These are phyloP conservation scores for Tulasnella sp. DNA, from an alignment of 768 basidiomycete genomes.

Conservation along the genomic window DNA sequence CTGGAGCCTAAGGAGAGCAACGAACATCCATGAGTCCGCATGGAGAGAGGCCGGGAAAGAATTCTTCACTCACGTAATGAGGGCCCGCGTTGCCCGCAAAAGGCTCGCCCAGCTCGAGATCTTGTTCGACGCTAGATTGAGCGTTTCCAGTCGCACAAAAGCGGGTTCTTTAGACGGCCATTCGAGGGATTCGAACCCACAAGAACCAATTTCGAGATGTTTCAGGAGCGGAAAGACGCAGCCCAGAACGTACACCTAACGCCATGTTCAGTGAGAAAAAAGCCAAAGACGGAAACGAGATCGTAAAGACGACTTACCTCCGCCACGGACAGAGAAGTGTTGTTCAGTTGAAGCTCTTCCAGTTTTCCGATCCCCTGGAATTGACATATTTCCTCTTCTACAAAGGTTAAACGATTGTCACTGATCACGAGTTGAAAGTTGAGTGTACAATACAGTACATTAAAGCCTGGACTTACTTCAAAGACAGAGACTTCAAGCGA, in stretches of 20 bases:
- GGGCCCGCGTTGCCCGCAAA: background rate
- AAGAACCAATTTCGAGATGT: slow-evolving; percentile 59
- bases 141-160: background rate
- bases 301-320: slow-evolving; percentile 37
- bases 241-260: slow-evolving; percentile 40
- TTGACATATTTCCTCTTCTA: slow-evolving; percentile 20
- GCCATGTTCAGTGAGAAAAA: too few species aligned
- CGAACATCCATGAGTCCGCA: background rate
- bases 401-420: slow-evolving; percentile 47
- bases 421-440: slow-evolving; percentile 30
- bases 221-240: slow-evolving; percentile 18
- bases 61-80: slow-evolving; percentile 20
- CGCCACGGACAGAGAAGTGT: slow-evolving; percentile 58
- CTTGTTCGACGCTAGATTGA: slow-evolving; percentile 6
- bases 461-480: slow-evolving; percentile 52
- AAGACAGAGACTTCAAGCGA: slow-evolving; percentile 47
- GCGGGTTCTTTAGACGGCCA: background rate
- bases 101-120: slow-evolving; percentile 8
- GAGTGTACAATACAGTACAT: too few species aligned
- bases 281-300: too few species aligned
- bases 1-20: slow-evolving; percentile 37
- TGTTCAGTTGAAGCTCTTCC: slow-evolving; percentile 61
- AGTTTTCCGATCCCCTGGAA: slow-evolving; percentile 38
- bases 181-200: slow-evolving; percentile 32
- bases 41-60: too few species aligned